Percentiles rank a stretch among this genome's conserved stretches.
These are phyloP conservation scores for Mycogone perniciosa DNA, from an alignment of 2,329 filamentous ascomycete species.

Conservation along the genomic window DNA sequence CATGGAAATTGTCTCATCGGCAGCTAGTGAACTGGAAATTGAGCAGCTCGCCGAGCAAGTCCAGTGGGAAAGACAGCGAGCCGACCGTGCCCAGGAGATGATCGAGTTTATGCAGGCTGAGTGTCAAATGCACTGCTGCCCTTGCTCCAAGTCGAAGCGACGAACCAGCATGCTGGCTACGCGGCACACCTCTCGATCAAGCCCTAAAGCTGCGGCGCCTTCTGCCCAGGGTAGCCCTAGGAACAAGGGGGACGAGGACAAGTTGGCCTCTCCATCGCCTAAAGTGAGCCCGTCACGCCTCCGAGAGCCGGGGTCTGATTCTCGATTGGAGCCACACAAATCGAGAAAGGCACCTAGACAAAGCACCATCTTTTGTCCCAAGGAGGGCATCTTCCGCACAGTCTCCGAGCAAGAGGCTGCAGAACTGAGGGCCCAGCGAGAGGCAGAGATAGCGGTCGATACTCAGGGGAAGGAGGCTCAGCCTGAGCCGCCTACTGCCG, in stretches of 20 bases:
- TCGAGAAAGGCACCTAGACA: constrained; percentile 37
- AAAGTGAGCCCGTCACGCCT: constrained; percentile 19
- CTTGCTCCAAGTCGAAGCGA: constrained; percentile 41
- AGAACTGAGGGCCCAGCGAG: constrained; percentile 32
- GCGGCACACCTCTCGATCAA: constrained; percentile 12
- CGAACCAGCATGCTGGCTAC: constrained; percentile 14
- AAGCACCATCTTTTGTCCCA: constrained; percentile 53
- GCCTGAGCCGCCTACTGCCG: constrained; percentile 3
- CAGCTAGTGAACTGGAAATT: constrained; percentile 51
- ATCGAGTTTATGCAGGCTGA: constrained; percentile 72
- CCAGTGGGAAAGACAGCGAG: constrained; percentile 56
- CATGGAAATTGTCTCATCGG: constrained; percentile 48
- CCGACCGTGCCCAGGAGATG: constrained; percentile 63
- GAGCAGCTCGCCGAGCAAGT: constrained; percentile 48
- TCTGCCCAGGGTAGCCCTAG: constrained; percentile 5
- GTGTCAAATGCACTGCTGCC: constrained; percentile 62
- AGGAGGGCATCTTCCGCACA: constrained; percentile 57
- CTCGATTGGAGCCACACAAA: constrained; percentile 15
- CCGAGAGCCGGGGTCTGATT: constrained; percentile 15
- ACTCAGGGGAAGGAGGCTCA: constrained; percentile 15
- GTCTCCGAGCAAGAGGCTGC: constrained; percentile 49
- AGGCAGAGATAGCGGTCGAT: constrained; percentile 16
- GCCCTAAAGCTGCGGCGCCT: background rate
- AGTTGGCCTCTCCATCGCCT: constrained; percentile 17
- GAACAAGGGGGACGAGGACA: constrained; percentile 19